A percentile compares a stretch with the other conserved stretches of the same genome.
These are phyloP conservation scores for Rhizopogon vulgaris DNA, from an alignment of 768 basidiomycete species.

Conservation along the genomic window DNA sequence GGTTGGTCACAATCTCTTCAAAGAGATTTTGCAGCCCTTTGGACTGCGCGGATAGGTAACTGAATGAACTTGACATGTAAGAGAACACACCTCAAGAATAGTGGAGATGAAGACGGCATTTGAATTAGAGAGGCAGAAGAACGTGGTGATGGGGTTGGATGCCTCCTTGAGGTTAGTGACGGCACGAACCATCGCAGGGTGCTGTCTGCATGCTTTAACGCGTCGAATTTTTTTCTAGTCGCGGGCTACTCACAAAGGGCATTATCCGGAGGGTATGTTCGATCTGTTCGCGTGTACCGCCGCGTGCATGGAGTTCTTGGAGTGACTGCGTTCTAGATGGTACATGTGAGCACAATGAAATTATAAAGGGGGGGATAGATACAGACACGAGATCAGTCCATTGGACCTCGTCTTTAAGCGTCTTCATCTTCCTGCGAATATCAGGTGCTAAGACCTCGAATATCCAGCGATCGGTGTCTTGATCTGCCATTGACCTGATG, in stretches of 20 bases:
- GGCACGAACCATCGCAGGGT: slow-evolving; percentile 94
- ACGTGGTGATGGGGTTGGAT: slow-evolving; percentile 57
- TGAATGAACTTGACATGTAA: background rate
- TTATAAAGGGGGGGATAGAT: background rate
- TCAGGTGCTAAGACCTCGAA: slow-evolving; percentile 84
- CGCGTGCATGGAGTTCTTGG: slow-evolving; percentile 62
- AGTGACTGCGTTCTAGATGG: slow-evolving; percentile 57
- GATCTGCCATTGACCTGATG: slow-evolving; percentile 82
- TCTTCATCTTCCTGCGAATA: slow-evolving; percentile 77
- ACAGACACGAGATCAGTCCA: slow-evolving; percentile 95
- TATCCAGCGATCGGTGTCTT: slow-evolving; percentile 93
- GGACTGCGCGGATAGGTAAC: slow-evolving; percentile 37
- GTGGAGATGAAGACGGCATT: slow-evolving; percentile 89
- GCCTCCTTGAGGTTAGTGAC: slow-evolving; percentile 69
- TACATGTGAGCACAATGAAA: background rate
- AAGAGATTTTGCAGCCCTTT: slow-evolving; percentile 72
- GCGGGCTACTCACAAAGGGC: slow-evolving; percentile 65
- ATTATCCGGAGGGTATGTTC: slow-evolving; percentile 70
- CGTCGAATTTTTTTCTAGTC: background rate
- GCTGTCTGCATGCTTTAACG: slow-evolving; percentile 40
- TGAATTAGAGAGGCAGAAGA: slow-evolving; percentile 91
- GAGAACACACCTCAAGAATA: slow-evolving; percentile 63
- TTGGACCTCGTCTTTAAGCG: slow-evolving; percentile 55
- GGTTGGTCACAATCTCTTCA: slow-evolving; percentile 86
- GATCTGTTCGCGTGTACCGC: slow-evolving; percentile 69